Conservation (phyloP, 371 early-diverging fungal species). For the Apophysomyces trapeziformis region DNA sequence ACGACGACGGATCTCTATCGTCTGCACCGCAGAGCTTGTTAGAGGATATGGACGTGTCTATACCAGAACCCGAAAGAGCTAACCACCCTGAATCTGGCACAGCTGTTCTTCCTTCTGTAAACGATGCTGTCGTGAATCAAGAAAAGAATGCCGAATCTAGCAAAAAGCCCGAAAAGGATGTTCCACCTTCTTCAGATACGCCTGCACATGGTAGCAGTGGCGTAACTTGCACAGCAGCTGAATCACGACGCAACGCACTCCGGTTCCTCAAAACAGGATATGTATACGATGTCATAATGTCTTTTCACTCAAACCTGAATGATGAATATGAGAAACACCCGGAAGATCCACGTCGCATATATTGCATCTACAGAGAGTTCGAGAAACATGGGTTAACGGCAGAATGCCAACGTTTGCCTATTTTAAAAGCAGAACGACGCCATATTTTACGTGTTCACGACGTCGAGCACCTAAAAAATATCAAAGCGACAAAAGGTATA, state of each 20-base stretch:
- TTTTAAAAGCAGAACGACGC: conserved; percentile 53
- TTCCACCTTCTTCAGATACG: no score
- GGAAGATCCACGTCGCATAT: conserved; percentile 75
- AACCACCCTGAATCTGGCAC: neutral
- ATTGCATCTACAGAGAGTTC: conserved; percentile 65
- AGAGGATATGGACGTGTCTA: neutral
- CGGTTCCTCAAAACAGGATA: conserved; percentile 53
- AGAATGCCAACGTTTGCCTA: conserved; percentile 55
- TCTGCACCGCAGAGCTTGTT: conserved; percentile 3
- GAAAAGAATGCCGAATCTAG: no score
- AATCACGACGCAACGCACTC: neutral
- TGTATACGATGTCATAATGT: conserved; percentile 73
- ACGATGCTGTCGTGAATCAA: no score
- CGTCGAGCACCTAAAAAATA: conserved; percentile 40
- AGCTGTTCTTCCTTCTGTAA: no score
- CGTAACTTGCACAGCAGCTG: neutral
- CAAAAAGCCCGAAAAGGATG: no score
- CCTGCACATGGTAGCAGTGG: neutral
- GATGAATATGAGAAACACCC: conserved; percentile 68
- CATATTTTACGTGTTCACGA: conserved; percentile 71
- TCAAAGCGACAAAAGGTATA: conserved; percentile 33
- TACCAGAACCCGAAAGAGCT: neutral
- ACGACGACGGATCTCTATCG: neutral
- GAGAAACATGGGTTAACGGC: conserved; percentile 49
- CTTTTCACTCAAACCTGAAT: conserved; percentile 45